Evolutionary conservation across 805 yeast genomes (phyloP), one percentile per base, ranked within the genome.

Genomic region (Nakazawaea holstii): DNA sequence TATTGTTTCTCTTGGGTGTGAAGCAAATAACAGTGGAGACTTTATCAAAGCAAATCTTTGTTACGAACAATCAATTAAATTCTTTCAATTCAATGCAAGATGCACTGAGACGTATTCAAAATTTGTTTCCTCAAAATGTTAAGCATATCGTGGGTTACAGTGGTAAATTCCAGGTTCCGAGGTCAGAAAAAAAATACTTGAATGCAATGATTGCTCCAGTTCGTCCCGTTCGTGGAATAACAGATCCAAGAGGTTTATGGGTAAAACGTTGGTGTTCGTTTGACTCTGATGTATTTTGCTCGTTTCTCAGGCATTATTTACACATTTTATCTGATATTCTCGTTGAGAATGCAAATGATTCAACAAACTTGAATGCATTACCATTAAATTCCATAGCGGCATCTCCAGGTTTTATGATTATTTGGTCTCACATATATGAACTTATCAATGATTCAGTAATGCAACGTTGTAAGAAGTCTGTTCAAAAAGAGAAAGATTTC

Each of bases 231-330:
- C 44, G 53, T 30, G 81, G 83, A 7, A 76, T 80, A 40, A 57
- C 68, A 11, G 82, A 82, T 50, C 80, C 86, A 8, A 73, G 67
- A 49, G 87, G 84, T 6, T 56, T 69, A 26, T 82, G 88, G 88
- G 82, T 79, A 8, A 66, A 72, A 48, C 66, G 80, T 53, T 82
- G 87, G 87, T 69, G 74, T 46, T 66, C 72, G 43, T 64, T 74
- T 48, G 84, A 79, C 51, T 68, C 79, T 46, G 82, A 79, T 54
- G 64, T 82, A 2, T 82, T 82, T 61, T 71, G 74, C 50, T 77
- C 86, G 1, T 82, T 82, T 52, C 65, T 81, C 42, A 73, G 83
- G 50, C 87, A 82, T 58, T 82, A 79, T 55, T 58, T 79, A 14
- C 57, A 53, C 15, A 56, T 74, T 6, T 36, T 55, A 7, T 58